Base-by-base conservation (phyloP, 257 asterid species). In the Prunella vulgaris region DNA sequence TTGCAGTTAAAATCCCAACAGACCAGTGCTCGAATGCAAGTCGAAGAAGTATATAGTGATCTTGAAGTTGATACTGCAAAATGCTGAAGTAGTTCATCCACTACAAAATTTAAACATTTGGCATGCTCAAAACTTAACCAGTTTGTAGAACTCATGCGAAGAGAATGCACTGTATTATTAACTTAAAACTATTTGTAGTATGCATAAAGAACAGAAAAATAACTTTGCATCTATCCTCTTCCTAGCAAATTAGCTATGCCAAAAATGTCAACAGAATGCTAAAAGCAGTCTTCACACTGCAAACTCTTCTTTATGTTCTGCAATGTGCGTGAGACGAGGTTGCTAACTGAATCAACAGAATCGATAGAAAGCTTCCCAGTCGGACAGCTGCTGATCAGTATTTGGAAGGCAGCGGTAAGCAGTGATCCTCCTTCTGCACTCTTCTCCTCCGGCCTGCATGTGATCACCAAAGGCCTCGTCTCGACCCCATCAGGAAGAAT, bases 401-500 rank as follows among this genome's bases (percentile, higher is more conserved):
- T 82, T 73, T 87, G 94, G 74, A 89, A 84, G 22, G 85, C 90
- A 12, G 81, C 52, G 21, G 96, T 89, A 7, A 92, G 87, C 76
- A 92, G 56, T 3, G 96, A 87, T 60, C 94, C 96, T 53, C 90
- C 98, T 77, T 84, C 96, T 44, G 90, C 68, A 74, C 76, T 75
- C 83, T 84, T 86, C 77, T 87, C 94, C 42, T 86, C 92, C 18
- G 86, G 83, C 74, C 40, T 79, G 15, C 88, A 89, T 65, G 84
- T 88, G 81, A 89, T 82, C 1, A 89, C 82, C 57, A 68, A 63
- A 0, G 88, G 84, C 85, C 90, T 85, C 2, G 90, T 84, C 68
- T 92, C 95, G n/a, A 82, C 15, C 59, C 95, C 92, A 62, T 92
- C 96, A 0, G 95, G 84, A 17, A 87, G 87, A 65, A 92, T 86